Evolutionary conservation across 306 rosid genomes (phyloP), one percentile per base, ranked within the genome.

Genomic region (Cicer bijugum): DNA sequence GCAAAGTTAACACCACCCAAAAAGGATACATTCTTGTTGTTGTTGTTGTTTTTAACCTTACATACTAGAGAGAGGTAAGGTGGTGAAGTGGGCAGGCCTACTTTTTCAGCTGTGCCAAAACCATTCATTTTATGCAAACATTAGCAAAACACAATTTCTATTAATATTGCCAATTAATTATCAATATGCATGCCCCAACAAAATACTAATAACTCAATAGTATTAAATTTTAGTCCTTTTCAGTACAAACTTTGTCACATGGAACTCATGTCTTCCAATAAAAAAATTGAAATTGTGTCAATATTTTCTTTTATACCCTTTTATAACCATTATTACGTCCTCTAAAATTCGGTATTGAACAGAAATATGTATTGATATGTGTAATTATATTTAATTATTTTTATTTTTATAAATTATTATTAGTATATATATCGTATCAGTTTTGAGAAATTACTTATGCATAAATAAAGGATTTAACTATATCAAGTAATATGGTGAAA

Each of bases 1-100:
- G 96, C 98, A 52, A 93, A 91, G 86, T 86, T 93, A 67, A 88
- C 82, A 72, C 98, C 98, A 12, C 28, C 77, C 38, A 76, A 51
- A 23, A 83, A 76, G 15, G 91, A 75, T 1, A 61, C 53, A 9
- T 64, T 76, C 40, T 65, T 69, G 9, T 43, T 52, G 39, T 51
- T 52, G 39, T 51, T 45, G 67, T 51, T 40, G 67, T 61, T 67
- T 35, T 19, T 64, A 11, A 72, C 50, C 57, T 71, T 88, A n/a
- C 87, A 72, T 3, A 50, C 57, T 9, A 89, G 60, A 5, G 92
- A 89, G 17, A 93, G 85, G 67, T 91, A 93, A 1, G 98, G 92
- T 35, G 96, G 90, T 12, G 97, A 75, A 15, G 87, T 80, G 63
- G 91, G 71, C 60, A 86, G 76, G 1, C 92, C 89, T 60, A 92